Evolutionary conservation across 148 eudicot genomes (phyloP).

Genomic region (Silene conica): DNA sequence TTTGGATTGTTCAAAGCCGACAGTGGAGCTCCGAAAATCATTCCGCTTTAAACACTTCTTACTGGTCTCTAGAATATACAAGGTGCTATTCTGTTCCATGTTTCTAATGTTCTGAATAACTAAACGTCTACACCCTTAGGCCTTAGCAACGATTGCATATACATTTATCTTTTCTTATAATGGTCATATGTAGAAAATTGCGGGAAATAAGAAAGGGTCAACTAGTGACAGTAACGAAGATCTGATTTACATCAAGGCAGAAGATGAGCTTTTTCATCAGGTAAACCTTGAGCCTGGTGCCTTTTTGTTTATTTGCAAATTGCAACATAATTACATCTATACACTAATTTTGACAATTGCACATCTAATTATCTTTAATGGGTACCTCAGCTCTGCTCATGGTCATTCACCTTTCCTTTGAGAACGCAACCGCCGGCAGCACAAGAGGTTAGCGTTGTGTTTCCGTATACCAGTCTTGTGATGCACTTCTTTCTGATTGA

Average conservation of each 20-base stretch:
- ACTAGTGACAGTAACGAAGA: conserved; percentile 45
- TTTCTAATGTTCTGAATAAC: not conserved
- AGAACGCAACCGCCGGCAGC: conserved; percentile 42
- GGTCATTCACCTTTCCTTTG: conserved; percentile 75
- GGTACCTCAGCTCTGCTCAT: conserved; percentile 64
- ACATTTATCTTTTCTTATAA: not conserved
- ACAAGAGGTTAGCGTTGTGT: conserved; percentile 55
- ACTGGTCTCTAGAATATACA: conserved; percentile 66
- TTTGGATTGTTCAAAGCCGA: conserved; percentile 47
- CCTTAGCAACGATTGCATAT: not conserved
- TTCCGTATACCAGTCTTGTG: not conserved
- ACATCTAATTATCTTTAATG: conserved; percentile 8
- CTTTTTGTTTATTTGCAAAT: not conserved
- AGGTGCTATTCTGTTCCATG: conserved; percentile 38
- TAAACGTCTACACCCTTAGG: too few species aligned
- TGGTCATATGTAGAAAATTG: conserved; percentile 42
- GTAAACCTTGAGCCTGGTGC: conserved; percentile 25
- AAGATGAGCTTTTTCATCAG: conserved; percentile 79
- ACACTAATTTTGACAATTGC: conserved; percentile 3
- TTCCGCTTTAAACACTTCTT: conserved; percentile 59
- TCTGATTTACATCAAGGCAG: conserved; percentile 63
- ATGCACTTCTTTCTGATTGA: not conserved
- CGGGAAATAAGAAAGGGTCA: conserved; percentile 32
- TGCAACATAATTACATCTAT: not conserved
- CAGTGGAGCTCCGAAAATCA: conserved; percentile 65